These are phyloP conservation scores for Tylopilus felleus DNA, from an alignment of 768 basidiomycete genomes.

Conservation along the genomic window DNA sequence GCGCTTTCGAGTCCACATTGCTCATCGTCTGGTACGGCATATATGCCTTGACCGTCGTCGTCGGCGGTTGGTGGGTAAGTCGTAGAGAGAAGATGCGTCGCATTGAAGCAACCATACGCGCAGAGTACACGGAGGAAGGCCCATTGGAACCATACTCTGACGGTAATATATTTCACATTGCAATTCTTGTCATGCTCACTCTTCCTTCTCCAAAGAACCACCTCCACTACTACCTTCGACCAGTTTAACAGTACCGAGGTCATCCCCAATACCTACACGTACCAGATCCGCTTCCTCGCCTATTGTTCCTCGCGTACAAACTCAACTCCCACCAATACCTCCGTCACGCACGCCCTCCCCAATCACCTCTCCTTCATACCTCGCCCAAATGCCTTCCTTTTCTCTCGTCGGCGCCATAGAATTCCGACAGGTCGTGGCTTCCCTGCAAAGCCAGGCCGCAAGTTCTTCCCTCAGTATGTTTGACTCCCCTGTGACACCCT, in stretches of 20 bases:
- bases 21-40: constrained; percentile 71
- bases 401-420: constrained; percentile 95
- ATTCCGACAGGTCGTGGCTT: constrained; percentile 87
- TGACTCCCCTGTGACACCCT: constrained; percentile 65
- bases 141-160: constrained; percentile 56
- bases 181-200: constrained; percentile 2
- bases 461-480: constrained; percentile 58
- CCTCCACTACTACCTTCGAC: background rate
- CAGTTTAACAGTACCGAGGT: constrained; percentile 17
- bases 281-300: constrained; percentile 39
- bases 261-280: constrained; percentile 35
- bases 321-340: constrained; percentile 40
- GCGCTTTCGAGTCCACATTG: constrained; percentile 62
- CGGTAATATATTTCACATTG: constrained; percentile 45
- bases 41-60: constrained; percentile 76
- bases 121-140: constrained; percentile 52
- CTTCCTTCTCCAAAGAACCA: constrained; percentile 7
- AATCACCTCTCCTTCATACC: constrained; percentile 34
- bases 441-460: constrained; percentile 68
- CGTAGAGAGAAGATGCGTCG: constrained; percentile 46
- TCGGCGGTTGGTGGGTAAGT: constrained; percentile 74
- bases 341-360: constrained; percentile 50
- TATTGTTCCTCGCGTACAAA: constrained; percentile 36
- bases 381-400: constrained; percentile 69
- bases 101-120: constrained; percentile 51